Conservation (phyloP, 2,329 filamentous ascomycete genomes). For the Scopulariopsis brevicaulis region DNA sequence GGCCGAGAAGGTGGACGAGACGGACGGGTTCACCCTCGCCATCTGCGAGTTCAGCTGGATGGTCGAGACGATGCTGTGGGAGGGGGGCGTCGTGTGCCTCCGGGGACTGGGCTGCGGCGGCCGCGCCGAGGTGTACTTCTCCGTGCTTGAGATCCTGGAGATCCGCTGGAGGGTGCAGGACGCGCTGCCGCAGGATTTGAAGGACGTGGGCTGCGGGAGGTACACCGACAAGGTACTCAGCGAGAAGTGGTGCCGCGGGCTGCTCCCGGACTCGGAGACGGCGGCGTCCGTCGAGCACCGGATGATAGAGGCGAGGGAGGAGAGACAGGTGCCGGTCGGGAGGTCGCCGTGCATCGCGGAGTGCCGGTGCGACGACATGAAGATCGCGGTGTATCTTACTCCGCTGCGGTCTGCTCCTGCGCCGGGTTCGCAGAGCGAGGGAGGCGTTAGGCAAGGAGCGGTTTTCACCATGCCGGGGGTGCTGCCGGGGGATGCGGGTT, state of each 20-base stretch:
- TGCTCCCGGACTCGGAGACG: neutral
- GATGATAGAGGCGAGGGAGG: neutral
- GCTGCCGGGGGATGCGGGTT: too few relatives aligned
- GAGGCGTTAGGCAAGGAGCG: too few relatives aligned
- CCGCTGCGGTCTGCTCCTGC: too few relatives aligned
- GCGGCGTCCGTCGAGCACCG: neutral
- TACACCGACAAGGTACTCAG: neutral
- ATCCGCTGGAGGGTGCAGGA: neutral
- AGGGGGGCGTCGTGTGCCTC: constrained; percentile 10
- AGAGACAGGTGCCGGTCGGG: neutral
- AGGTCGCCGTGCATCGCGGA: neutral
- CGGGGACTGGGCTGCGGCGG: neutral
- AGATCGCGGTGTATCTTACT: neutral
- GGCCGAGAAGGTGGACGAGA: neutral
- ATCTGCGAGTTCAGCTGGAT: neutral
- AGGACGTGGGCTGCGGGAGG: neutral
- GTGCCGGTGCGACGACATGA: neutral
- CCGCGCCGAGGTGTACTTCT: neutral
- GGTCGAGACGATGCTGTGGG: constrained; percentile 2
- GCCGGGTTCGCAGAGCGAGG: too few relatives aligned
- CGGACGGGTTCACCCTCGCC: neutral
- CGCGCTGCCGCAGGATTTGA: too few relatives aligned
- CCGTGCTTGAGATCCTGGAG: neutral
- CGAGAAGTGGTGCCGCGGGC: neutral
- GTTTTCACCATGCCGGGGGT: too few relatives aligned